Evolutionary conservation across 2,329 filamentous ascomycete genomes (phyloP).

Genomic region (Exophiala alcalophila): DNA sequence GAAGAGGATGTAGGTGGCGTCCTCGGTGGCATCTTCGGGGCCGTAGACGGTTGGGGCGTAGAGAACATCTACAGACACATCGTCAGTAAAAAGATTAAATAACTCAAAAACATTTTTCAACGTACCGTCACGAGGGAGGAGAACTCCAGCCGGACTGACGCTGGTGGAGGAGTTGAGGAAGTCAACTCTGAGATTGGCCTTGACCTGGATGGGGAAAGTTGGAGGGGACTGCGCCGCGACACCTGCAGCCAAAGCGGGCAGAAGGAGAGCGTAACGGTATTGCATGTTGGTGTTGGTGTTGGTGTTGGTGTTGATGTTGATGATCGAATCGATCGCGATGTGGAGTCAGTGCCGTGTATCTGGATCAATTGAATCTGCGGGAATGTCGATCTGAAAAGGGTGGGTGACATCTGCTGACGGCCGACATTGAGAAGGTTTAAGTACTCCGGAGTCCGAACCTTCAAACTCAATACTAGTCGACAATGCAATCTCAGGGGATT

Average conservation of each 20-base stretch:
- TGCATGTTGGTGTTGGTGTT: neutral
- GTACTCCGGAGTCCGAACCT: neutral
- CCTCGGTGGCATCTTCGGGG: conserved; percentile 23
- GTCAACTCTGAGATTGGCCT: conserved; percentile 14
- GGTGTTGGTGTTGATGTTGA: too few relatives aligned
- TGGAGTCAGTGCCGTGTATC: too few relatives aligned
- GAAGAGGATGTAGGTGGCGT: conserved; percentile 23
- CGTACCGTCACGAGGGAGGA: conserved; percentile 19
- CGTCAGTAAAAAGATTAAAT: neutral
- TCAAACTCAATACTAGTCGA: neutral
- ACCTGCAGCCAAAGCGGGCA: conserved; percentile 1
- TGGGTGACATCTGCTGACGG: neutral
- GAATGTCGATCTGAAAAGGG: neutral
- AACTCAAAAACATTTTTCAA: neutral
- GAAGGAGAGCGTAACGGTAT: neutral
- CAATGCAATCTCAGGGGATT: neutral
- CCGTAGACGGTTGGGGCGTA: conserved; percentile 24
- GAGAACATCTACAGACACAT: conserved; percentile 13
- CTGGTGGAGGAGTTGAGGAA: conserved; percentile 12
- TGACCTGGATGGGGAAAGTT: conserved; percentile 18
- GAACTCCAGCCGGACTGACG: conserved; percentile 12
- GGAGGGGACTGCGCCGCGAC: conserved; percentile 15
- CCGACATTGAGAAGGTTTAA: neutral
- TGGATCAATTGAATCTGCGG: neutral
- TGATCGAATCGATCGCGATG: too few relatives aligned